Evolutionary conservation across 2,329 filamentous ascomycete species (phyloP).

Genomic region (Diplodia scrobiculata): DNA sequence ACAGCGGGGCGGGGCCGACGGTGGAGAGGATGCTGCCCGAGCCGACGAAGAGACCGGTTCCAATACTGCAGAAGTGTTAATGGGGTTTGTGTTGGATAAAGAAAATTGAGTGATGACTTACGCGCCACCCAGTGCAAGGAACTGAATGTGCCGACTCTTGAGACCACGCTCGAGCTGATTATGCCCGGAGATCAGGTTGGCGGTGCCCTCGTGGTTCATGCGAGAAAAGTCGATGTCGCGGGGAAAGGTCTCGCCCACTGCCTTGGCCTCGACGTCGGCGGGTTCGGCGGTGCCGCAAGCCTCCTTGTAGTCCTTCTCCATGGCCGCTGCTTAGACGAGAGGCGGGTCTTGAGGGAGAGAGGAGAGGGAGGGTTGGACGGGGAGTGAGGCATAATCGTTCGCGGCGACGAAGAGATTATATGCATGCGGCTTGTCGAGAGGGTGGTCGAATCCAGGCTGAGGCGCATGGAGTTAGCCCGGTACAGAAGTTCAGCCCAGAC

Average conservation of each 20-base stretch:
- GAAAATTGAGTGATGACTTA: neutral
- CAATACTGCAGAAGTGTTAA: slow-evolving; percentile 8
- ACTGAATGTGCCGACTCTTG: slow-evolving; percentile 45
- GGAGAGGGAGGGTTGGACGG: neutral
- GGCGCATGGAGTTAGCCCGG: neutral
- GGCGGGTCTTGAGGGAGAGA: neutral
- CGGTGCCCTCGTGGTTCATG: slow-evolving; percentile 1
- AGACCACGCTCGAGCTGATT: slow-evolving; percentile 41
- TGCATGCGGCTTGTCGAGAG: neutral
- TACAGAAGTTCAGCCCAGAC: neutral
- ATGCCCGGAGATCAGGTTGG: slow-evolving; percentile 1
- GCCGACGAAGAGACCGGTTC: slow-evolving; percentile 24
- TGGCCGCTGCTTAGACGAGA: neutral
- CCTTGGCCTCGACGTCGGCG: slow-evolving; percentile 7
- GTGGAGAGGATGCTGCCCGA: neutral
- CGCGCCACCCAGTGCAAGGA: slow-evolving; percentile 32
- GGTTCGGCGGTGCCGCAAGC: neutral
- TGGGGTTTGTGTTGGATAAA: no score
- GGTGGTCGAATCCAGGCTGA: neutral
- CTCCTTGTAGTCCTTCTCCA: slow-evolving; percentile 8
- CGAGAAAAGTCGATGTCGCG: slow-evolving; percentile 9
- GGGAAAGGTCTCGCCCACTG: slow-evolving; percentile 2
- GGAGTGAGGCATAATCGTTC: neutral
- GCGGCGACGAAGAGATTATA: neutral
- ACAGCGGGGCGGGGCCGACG: slow-evolving; percentile 35